These are phyloP conservation scores for Nyctanthes arbortristis DNA, from an alignment of 257 asterid genomes.

Conservation along the genomic window DNA sequence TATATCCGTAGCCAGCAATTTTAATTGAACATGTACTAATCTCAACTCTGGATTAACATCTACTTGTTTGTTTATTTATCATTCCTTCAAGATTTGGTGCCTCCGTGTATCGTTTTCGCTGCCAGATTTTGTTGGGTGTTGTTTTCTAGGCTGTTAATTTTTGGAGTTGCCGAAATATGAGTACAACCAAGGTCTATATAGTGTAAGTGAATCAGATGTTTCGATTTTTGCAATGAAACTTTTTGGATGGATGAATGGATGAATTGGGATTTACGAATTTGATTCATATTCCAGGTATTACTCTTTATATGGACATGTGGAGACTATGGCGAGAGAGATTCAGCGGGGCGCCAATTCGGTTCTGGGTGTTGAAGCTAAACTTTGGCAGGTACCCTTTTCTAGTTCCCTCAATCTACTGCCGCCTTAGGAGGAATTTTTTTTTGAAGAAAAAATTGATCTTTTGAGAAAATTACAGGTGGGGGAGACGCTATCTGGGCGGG, in stretches of 20 bases:
- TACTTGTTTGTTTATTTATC: not conserved
- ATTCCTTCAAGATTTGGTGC: not conserved
- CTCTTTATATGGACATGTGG: slow-evolving; percentile 87
- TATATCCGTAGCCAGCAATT: not conserved
- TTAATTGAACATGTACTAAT: not conserved
- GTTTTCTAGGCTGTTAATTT: too few relatives aligned
- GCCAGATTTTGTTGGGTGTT: not conserved
- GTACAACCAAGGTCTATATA: slow-evolving; percentile 61
- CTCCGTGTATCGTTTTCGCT: not conserved
- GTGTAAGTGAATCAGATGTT: slow-evolving; percentile 45
- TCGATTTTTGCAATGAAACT: not conserved
- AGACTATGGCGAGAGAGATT: slow-evolving; percentile 77
- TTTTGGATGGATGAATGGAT: not conserved
- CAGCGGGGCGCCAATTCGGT: slow-evolving; percentile 75
- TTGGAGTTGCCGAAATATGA: too few relatives aligned
- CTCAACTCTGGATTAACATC: too few relatives aligned
- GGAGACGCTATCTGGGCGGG: slow-evolving; percentile 63
- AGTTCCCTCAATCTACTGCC: too few relatives aligned
- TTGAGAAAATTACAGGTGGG: slow-evolving; percentile 53
- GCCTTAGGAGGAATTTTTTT: too few relatives aligned
- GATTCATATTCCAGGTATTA: slow-evolving; percentile 53
- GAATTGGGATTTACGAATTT: not conserved
- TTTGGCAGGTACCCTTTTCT: slow-evolving; percentile 60
- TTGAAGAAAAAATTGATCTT: not conserved
- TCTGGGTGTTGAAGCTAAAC: slow-evolving; percentile 79